Conservation (phyloP, 2,329 filamentous ascomycete species). For the Fusarium sp. region DNA sequence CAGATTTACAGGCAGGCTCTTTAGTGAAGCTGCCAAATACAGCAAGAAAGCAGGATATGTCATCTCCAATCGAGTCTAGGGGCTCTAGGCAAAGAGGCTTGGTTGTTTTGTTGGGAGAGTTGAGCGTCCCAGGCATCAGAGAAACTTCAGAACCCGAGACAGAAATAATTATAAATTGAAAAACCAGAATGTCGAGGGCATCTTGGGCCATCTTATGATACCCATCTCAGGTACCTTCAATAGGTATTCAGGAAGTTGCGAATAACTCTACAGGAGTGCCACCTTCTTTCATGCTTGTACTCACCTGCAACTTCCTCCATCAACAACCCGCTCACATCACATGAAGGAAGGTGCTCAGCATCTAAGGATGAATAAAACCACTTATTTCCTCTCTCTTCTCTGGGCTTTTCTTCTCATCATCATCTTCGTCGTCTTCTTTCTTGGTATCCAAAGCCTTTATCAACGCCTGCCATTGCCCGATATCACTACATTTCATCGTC, state of each 20-base stretch:
- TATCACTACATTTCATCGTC: not conserved
- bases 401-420: conserved; percentile 11
- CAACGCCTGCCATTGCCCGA: not conserved
- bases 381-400: not conserved
- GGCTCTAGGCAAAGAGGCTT: not conserved
- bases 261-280: not conserved
- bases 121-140: not conserved
- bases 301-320: conserved; percentile 14
- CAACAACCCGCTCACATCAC: not conserved
- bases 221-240: not conserved
- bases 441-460: conserved; percentile 1
- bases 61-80: not conserved
- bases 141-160: not conserved
- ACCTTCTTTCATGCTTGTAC: not conserved
- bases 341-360: conserved; percentile 17
- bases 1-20: not conserved
- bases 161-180: not conserved
- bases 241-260: not conserved
- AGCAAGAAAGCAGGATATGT: not conserved
- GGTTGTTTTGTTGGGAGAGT: not conserved
- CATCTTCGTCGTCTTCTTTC: conserved; percentile 1
- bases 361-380: conserved; percentile 13
- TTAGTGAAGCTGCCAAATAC: not conserved
- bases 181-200: not conserved
- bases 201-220: not conserved